phyloP scores from a whole-genome alignment of 768 basidiomycete species.

The Termitomyces sp. region DNA sequence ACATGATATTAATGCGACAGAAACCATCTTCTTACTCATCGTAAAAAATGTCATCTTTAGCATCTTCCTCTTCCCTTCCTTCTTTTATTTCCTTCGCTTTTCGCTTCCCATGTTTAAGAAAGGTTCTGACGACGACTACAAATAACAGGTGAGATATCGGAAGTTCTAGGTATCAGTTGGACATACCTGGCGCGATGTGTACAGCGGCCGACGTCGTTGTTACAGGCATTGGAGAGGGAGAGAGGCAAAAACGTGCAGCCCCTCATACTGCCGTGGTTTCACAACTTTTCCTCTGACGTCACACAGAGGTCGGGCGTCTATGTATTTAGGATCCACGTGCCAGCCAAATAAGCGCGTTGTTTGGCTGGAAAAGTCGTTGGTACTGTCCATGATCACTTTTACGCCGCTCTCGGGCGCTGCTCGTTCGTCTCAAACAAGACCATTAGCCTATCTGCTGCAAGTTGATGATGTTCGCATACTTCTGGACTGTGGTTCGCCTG shows the following conservation, averaged over 20 bases:
- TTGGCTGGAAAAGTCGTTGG: constrained; percentile 2
- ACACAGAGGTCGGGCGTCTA: constrained; percentile 13
- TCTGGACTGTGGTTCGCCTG: constrained; percentile 92
- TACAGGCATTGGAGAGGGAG: constrained; percentile 1
- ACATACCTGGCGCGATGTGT: background rate
- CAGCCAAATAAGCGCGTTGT: constrained; percentile 19
- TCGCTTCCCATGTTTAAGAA: background rate
- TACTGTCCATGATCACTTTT: constrained; percentile 81
- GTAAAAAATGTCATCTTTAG: background rate
- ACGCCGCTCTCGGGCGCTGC: constrained; percentile 88
- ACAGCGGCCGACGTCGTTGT: background rate
- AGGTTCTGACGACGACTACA: background rate
- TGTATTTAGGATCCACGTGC: constrained; percentile 18
- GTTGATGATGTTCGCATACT: constrained; percentile 93
- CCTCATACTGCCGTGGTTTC: background rate
- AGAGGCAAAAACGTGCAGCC: background rate
- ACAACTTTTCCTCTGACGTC: constrained; percentile 27
- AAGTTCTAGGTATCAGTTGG: background rate
- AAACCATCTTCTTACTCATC: background rate
- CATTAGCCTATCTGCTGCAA: constrained; percentile 84
- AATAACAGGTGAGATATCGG: background rate
- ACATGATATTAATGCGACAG: background rate
- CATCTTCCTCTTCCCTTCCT: background rate
- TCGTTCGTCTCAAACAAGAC: constrained; percentile 57
- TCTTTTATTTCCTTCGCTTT: background rate